Evolutionary conservation across 441 rosid genomes (phyloP).

Genomic region (Corymbia calophylla): DNA sequence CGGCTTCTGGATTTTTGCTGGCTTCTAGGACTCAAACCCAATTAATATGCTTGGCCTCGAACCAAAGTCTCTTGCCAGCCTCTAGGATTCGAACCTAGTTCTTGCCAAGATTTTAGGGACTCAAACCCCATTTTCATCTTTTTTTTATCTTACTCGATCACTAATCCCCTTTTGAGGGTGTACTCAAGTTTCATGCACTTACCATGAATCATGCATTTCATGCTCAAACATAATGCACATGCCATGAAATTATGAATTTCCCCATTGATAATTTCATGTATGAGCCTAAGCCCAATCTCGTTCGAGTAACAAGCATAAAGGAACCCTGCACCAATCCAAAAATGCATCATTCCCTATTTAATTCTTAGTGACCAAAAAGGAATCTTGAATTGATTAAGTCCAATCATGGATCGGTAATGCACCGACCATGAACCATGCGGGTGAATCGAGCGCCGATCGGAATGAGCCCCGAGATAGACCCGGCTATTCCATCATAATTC

Average conservation of each 20-base stretch:
- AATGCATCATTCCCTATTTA: no score
- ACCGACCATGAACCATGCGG: no score
- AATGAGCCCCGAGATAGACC: no score
- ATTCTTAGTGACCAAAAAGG: neutral
- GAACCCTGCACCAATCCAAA: neutral
- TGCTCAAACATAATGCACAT: neutral
- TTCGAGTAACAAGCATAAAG: neutral
- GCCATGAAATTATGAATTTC: neutral
- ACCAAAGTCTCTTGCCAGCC: neutral
- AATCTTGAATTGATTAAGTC: rapidly evolving
- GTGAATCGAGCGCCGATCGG: no score
- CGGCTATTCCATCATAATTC: no score
- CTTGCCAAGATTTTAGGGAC: neutral
- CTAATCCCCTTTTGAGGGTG: neutral
- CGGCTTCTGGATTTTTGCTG: rapidly evolving
- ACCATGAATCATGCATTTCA: neutral
- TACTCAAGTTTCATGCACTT: neutral
- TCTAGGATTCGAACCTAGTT: rapidly evolving
- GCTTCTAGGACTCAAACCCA: neutral
- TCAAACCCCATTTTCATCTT: neutral
- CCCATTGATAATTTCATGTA: neutral
- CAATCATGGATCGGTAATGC: no score
- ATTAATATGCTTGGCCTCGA: neutral
- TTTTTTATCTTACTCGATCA: neutral
- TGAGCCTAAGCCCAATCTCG: neutral